These are phyloP conservation scores for Aphanoascus verrucosus DNA, from an alignment of 2,329 filamentous ascomycete species.

Conservation along the genomic window DNA sequence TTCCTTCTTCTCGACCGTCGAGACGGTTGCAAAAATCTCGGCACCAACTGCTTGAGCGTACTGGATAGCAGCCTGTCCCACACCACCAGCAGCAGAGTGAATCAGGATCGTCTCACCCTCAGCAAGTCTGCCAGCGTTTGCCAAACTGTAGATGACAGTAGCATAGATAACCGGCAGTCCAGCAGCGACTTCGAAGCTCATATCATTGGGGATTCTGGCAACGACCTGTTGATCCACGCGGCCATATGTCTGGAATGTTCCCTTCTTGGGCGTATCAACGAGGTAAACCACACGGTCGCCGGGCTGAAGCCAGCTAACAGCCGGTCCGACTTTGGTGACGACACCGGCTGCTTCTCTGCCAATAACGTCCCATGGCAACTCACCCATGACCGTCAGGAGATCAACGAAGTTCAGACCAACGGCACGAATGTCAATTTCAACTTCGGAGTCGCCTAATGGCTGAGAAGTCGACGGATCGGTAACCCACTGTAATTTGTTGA, in stretches of 20 bases:
- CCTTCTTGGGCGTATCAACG: not conserved
- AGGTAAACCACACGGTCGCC: slow-evolving; percentile 14
- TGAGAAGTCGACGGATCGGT: not conserved
- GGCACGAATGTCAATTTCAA: slow-evolving; percentile 21
- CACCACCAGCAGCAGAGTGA: slow-evolving; percentile 17
- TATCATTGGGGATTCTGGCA: slow-evolving; percentile 12
- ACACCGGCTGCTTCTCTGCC: slow-evolving; percentile 13
- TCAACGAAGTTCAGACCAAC: slow-evolving; percentile 22
- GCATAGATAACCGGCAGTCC: slow-evolving; percentile 13
- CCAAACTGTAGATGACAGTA: slow-evolving; percentile 16
- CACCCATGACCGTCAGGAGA: slow-evolving; percentile 15
- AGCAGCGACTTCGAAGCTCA: slow-evolving; percentile 17
- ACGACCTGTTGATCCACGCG: slow-evolving; percentile 3
- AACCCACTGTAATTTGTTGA: slow-evolving; percentile 10
- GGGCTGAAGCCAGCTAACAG: slow-evolving; percentile 7
- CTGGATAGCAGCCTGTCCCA: slow-evolving; percentile 19
- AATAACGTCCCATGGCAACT: slow-evolving; percentile 4
- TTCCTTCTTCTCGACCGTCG: slow-evolving; percentile 14
- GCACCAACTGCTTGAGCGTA: slow-evolving; percentile 18
- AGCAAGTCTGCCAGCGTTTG: slow-evolving; percentile 13
- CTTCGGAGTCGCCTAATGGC: slow-evolving; percentile 11
- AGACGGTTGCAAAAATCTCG: slow-evolving; percentile 19
- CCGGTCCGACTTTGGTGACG: slow-evolving; percentile 11
- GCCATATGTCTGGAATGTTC: slow-evolving; percentile 5
- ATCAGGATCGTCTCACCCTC: slow-evolving; percentile 19